A percentile compares a stretch with the other conserved stretches of the same genome.
phyloP scores from a whole-genome alignment of 306 rosid species.

The Trifolium fragiferum region DNA sequence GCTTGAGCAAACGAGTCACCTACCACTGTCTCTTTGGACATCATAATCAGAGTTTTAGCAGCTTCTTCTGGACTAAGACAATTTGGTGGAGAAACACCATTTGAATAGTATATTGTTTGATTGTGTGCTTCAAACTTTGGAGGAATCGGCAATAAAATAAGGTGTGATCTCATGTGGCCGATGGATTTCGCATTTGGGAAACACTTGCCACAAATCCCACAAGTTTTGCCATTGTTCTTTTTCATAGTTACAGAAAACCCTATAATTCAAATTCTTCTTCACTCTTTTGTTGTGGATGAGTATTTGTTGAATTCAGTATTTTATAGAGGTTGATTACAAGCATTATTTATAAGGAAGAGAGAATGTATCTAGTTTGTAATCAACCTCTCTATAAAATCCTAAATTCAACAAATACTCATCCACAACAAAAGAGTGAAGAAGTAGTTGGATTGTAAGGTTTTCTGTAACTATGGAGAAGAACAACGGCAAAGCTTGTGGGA shows the following conservation, averaged over 20 bases:
- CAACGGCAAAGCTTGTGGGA: conserved; percentile 42
- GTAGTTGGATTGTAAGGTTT: not conserved
- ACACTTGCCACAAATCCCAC: conserved; percentile 58
- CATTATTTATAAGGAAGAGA: conserved; percentile 33
- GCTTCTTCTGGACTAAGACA: conserved; percentile 22
- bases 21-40: not conserved
- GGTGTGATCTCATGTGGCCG: conserved; percentile 83
- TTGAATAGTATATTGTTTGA: not conserved
- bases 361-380: conserved; percentile 39
- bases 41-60: conserved; percentile 22
- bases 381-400: conserved; percentile 35
- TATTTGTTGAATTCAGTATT: conserved; percentile 13
- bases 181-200: conserved; percentile 64
- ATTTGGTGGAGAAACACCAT: not conserved
- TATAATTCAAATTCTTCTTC: not conserved
- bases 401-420: conserved; percentile 9
- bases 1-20: conserved; percentile 10
- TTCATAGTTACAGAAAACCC: conserved; percentile 49
- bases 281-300: conserved; percentile 14
- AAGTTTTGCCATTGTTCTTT: conserved; percentile 35
- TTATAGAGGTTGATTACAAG: conserved; percentile 45
- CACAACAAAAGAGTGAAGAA: conserved; percentile 26
- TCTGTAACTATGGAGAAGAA: conserved; percentile 54
- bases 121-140: conserved; percentile 30
- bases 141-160: conserved; percentile 51